Conservation (phyloP, 805 yeast species). For the Saccharomycopsis babjevae region DNA sequence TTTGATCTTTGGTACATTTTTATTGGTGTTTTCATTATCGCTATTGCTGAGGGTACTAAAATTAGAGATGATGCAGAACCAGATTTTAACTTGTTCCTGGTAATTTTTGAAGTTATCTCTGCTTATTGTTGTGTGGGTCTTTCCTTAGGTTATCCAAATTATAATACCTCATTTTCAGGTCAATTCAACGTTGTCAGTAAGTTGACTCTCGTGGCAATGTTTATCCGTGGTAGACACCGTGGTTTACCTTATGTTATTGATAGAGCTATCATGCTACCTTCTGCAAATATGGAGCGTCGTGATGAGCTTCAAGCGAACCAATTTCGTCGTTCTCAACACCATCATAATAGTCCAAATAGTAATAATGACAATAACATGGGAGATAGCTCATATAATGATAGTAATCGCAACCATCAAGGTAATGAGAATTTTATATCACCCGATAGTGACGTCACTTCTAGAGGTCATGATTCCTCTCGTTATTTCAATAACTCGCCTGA, state of each 20-base stretch:
- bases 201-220: constrained; percentile 75
- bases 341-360: background rate
- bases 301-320: constrained; percentile 52
- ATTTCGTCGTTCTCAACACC: constrained; percentile 2
- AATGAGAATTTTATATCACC: background rate
- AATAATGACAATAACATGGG: background rate
- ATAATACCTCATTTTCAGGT: constrained; percentile 60
- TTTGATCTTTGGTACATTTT: constrained; percentile 93
- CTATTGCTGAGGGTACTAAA: constrained; percentile 72
- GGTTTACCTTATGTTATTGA: constrained; percentile 90
- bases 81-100: constrained; percentile 55
- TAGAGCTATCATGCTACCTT: constrained; percentile 83
- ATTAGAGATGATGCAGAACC: constrained; percentile 35
- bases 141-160: constrained; percentile 70
- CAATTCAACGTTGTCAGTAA: constrained; percentile 68
- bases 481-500: background rate
- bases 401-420: background rate
- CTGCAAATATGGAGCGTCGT: constrained; percentile 50
- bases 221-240: constrained; percentile 93
- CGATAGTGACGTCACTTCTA: background rate
- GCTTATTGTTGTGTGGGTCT: constrained; percentile 97
- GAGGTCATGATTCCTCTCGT: background rate
- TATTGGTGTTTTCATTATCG: constrained; percentile 73
- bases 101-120: constrained; percentile 80
- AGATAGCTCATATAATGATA: background rate